Percentiles rank a stretch among this genome's conserved stretches.
phyloP scores from a whole-genome alignment of 2,329 filamentous ascomycete genomes.

The Madurella mycetomatis region DNA sequence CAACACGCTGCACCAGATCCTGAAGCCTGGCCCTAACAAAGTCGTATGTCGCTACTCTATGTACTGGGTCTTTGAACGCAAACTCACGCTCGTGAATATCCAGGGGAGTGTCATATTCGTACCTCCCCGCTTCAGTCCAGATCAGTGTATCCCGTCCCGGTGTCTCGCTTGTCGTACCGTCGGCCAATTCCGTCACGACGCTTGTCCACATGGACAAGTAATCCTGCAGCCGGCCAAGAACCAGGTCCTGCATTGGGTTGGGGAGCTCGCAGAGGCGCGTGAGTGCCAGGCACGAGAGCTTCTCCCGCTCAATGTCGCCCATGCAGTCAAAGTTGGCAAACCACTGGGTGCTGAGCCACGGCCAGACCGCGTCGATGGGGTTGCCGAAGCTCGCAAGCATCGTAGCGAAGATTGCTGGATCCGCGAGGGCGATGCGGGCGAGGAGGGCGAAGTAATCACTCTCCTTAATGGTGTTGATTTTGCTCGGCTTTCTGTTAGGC shows the following conservation, averaged over 20 bases:
- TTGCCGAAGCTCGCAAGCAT: slow-evolving; percentile 46
- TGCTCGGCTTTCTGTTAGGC: slow-evolving; percentile 64
- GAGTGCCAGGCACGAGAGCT: slow-evolving; percentile 68
- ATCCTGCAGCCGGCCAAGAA: slow-evolving; percentile 62
- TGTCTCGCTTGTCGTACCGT: slow-evolving; percentile 36
- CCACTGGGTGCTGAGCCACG: slow-evolving; percentile 59
- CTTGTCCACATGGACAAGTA: slow-evolving; percentile 73
- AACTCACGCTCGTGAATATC: slow-evolving; percentile 51
- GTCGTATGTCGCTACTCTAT: slow-evolving; percentile 57
- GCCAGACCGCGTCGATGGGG: slow-evolving; percentile 49
- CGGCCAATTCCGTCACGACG: slow-evolving; percentile 62
- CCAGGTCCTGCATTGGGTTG: slow-evolving; percentile 52
- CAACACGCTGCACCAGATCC: slow-evolving; percentile 53
- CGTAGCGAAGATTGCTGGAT: slow-evolving; percentile 63
- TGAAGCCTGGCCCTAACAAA: slow-evolving; percentile 62
- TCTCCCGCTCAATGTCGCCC: slow-evolving; percentile 60
- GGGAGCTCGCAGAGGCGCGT: slow-evolving; percentile 66
- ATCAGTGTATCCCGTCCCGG: slow-evolving; percentile 35
- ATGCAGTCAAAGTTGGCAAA: slow-evolving; percentile 66
- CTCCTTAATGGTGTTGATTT: slow-evolving; percentile 70
- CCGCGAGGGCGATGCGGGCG: slow-evolving; percentile 69
- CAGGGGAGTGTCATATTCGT: slow-evolving; percentile 55
- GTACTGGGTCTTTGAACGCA: slow-evolving; percentile 59
- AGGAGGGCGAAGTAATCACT: slow-evolving; percentile 83
- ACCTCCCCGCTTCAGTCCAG: slow-evolving; percentile 34